A percentile compares a stretch with the other conserved stretches of the same genome.
Evolutionary conservation across 169 alveolate genomes (phyloP).

Genomic region (Plasmodium gallinaceum): DNA sequence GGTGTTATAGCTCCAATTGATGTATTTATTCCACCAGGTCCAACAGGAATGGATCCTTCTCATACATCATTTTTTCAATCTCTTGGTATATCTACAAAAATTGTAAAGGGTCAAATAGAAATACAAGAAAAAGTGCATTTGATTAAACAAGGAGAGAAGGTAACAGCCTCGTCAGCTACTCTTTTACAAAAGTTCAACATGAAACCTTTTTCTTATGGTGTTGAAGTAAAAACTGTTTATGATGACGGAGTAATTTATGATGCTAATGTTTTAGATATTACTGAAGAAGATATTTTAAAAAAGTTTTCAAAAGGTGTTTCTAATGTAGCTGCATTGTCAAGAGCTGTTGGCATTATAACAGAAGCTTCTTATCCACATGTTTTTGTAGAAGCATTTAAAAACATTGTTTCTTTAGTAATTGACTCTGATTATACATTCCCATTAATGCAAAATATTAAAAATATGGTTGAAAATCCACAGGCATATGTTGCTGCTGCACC

Average conservation of each 20-base stretch:
- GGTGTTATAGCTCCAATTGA: slow-evolving; percentile 98
- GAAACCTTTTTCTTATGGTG: slow-evolving; percentile 98
- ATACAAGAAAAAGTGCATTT: slow-evolving; percentile 96
- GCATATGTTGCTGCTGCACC: slow-evolving; percentile 92
- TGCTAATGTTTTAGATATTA: slow-evolving; percentile 96
- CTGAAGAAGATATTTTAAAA: slow-evolving; percentile 92
- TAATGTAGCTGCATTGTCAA: slow-evolving; percentile 95
- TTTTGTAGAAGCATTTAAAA: slow-evolving; percentile 96
- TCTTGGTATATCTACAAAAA: slow-evolving; percentile 98
- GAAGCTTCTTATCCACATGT: slow-evolving; percentile 96
- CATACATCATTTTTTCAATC: slow-evolving; percentile 99
- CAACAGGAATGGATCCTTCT: slow-evolving; percentile 99
- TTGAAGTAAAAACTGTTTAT: slow-evolving; percentile 94
- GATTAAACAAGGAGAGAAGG: slow-evolving; percentile 95
- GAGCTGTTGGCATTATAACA: slow-evolving; percentile 95
- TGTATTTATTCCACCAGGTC: slow-evolving; percentile 99
- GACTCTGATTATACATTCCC: slow-evolving; percentile 96
- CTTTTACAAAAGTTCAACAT: slow-evolving; percentile 96
- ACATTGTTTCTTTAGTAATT: slow-evolving; percentile 96
- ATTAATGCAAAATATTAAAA: slow-evolving; percentile 93
- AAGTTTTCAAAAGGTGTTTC: slow-evolving; percentile 91
- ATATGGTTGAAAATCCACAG: slow-evolving; percentile 94
- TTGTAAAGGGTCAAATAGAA: slow-evolving; percentile 98
- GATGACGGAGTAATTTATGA: slow-evolving; percentile 96
- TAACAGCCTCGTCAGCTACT: slow-evolving; percentile 97